Conservation (phyloP, 805 yeast genomes). For the Hanseniaspora meyeri region DNA sequence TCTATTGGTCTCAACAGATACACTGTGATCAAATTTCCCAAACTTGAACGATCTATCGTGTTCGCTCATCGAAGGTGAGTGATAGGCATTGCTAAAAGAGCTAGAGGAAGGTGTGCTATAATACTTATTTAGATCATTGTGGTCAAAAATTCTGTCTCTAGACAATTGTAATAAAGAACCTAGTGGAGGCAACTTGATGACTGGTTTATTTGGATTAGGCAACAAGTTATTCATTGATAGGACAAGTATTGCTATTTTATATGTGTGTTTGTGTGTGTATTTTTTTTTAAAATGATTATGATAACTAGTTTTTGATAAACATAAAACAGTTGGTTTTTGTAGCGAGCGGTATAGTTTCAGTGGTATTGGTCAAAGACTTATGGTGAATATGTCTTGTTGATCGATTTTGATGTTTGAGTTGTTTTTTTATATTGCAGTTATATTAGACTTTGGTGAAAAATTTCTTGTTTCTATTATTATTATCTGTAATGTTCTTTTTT, state of each 20-base stretch:
- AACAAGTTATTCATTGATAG: not conserved
- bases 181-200: conserved; percentile 5
- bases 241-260: not conserved
- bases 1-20: not conserved
- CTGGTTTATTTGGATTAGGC: not conserved
- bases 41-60: not conserved
- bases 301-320: not conserved
- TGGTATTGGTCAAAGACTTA: too few relatives aligned
- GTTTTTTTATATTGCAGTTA: not conserved
- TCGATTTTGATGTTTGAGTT: not conserved
- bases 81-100: not conserved
- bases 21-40: not conserved
- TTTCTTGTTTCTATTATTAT: too few relatives aligned
- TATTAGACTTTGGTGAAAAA: not conserved
- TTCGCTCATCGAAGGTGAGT: conserved; percentile 10
- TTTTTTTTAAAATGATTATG: too few relatives aligned
- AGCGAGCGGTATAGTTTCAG: not conserved
- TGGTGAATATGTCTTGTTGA: too few relatives aligned
- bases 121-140: not conserved
- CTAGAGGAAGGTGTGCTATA: not conserved
- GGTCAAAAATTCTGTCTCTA: not conserved
- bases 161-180: not conserved
- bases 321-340: not conserved
- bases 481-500: too few relatives aligned
- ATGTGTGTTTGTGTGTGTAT: too few relatives aligned